Percentiles rank a stretch among this genome's conserved stretches.
These are phyloP conservation scores for Hemisphaericaspora nanyangensis DNA, from an alignment of 805 yeast species.

Conservation along the genomic window DNA sequence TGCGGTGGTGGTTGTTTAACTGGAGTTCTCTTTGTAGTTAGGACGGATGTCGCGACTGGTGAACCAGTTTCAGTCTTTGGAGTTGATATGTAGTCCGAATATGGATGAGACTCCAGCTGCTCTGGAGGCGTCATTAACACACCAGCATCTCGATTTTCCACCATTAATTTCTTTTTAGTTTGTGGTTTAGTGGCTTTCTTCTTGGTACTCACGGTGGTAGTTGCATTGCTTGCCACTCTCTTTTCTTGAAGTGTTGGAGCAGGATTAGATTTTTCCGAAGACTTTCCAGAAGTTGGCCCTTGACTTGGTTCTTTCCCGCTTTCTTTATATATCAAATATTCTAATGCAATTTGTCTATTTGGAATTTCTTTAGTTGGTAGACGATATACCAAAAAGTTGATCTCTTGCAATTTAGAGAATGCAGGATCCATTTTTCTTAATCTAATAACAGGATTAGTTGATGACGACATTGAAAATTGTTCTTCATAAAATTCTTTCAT, in stretches of 20 bases:
- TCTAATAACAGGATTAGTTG: slow-evolving; percentile 12
- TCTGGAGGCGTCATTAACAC: not conserved
- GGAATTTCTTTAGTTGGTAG: slow-evolving; percentile 13
- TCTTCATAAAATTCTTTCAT: slow-evolving; percentile 14
- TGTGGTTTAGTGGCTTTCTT: too few species aligned
- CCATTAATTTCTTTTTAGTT: not conserved
- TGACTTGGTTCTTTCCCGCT: slow-evolving; percentile 1
- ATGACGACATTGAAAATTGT: slow-evolving; percentile 9
- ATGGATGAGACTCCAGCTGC: not conserved
- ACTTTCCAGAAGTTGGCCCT: not conserved
- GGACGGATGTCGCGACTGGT: not conserved
- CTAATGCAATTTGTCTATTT: slow-evolving; percentile 11
- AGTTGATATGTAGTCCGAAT: not conserved
- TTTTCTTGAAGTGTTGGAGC: not conserved
- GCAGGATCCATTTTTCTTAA: slow-evolving; percentile 15
- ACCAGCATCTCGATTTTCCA: not conserved
- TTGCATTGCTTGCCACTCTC: too few species aligned
- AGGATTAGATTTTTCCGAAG: too few species aligned
- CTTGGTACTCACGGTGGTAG: not conserved
- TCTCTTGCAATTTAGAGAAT: slow-evolving; percentile 13
- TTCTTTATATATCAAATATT: slow-evolving; percentile 11
- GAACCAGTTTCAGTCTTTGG: not conserved
- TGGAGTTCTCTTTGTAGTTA: not conserved
- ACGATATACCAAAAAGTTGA: slow-evolving; percentile 12
- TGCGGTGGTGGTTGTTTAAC: not conserved